A percentile compares a stretch with the other conserved stretches of the same genome.
These are phyloP conservation scores for Leccinum longicurvipes DNA, from an alignment of 768 basidiomycete genomes.

Conservation along the genomic window DNA sequence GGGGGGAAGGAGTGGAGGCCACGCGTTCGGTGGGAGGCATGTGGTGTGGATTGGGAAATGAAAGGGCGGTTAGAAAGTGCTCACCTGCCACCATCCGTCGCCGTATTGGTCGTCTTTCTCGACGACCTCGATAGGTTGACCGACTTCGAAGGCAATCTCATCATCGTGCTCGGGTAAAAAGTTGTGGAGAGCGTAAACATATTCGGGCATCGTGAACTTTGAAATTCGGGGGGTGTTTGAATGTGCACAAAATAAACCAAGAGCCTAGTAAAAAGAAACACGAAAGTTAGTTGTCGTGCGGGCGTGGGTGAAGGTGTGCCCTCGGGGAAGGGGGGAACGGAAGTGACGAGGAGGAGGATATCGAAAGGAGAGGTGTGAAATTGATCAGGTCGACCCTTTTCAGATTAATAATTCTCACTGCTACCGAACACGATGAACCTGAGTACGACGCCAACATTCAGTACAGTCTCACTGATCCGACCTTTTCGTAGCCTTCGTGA, in stretches of 20 bases:
- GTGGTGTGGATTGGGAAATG: slow-evolving; percentile 8
- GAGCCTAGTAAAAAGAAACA: not conserved
- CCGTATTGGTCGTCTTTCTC: slow-evolving; percentile 92
- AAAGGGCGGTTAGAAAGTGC: slow-evolving; percentile 6
- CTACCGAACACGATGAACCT: slow-evolving; percentile 22
- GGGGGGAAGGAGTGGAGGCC: slow-evolving; percentile 2
- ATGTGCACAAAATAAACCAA: not conserved
- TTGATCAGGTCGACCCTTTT: not conserved
- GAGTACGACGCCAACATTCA: slow-evolving; percentile 1
- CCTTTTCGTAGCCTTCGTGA: slow-evolving; percentile 78
- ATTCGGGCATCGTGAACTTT: slow-evolving; percentile 57
- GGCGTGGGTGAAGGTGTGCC: too few relatives aligned
- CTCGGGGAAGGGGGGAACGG: not conserved
- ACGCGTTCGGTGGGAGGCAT: slow-evolving; percentile 3
- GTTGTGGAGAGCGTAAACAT: slow-evolving; percentile 85
- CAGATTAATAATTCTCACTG: not conserved
- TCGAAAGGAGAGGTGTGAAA: not conserved
- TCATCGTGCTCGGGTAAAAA: slow-evolving; percentile 93
- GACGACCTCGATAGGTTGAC: slow-evolving; percentile 84
- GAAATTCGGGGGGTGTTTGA: not conserved
- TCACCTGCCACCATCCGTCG: slow-evolving; percentile 95
- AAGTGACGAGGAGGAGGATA: not conserved
- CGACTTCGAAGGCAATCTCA: slow-evolving; percentile 81
- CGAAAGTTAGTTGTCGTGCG: not conserved
- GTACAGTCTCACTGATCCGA: slow-evolving; percentile 9